Percentiles rank a stretch among this genome's conserved stretches.
Evolutionary conservation across 106 monocot genomes (phyloP).

Genomic region (Dendrobium officinale): DNA sequence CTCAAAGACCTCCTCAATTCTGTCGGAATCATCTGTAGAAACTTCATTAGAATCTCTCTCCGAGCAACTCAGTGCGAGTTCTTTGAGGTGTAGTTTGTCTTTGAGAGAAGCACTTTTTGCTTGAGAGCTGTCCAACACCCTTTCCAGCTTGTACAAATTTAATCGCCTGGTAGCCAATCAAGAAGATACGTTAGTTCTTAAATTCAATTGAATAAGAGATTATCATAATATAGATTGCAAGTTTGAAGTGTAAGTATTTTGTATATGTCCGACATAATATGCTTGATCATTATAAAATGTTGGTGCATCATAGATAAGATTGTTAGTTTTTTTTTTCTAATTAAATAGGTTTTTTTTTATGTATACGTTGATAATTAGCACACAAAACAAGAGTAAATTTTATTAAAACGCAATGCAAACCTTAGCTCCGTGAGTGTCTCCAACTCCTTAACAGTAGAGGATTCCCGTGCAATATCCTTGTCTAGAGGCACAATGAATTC

Average conservation of each 20-base stretch:
- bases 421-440: background rate
- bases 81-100: background rate
- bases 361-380: background rate
- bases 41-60: no score
- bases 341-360: no score
- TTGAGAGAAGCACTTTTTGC: constrained; percentile 3
- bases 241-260: no score
- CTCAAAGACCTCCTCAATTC: constrained; percentile 13
- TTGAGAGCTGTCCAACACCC: background rate
- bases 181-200: background rate
- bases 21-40: background rate
- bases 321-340: background rate
- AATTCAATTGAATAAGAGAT: no score
- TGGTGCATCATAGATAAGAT: background rate
- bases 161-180: background rate
- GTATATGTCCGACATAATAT: no score
- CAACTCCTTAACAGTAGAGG: background rate
- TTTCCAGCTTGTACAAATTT: constrained; percentile 12
- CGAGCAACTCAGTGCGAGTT: background rate
- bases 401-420: background rate
- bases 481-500: background rate
- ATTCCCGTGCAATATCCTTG: background rate
- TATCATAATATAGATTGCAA: no score
- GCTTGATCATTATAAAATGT: no score
- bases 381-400: background rate